These are phyloP conservation scores for Marasmius fiardii DNA, from an alignment of 1,284 basidiomycete genomes.

Conservation along the genomic window DNA sequence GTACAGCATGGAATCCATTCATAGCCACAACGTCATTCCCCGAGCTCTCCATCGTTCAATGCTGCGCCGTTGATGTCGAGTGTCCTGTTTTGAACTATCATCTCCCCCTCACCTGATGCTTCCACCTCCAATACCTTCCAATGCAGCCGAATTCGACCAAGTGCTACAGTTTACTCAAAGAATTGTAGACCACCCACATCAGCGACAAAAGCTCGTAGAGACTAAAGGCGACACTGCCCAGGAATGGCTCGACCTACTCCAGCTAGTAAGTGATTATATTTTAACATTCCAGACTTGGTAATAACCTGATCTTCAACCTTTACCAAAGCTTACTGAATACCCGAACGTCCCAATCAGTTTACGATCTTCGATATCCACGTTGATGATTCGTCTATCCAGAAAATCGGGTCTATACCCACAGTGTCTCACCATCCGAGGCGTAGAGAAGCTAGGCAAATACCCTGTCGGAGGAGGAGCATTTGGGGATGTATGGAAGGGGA, in stretches of 20 bases:
- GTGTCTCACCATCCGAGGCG: background rate
- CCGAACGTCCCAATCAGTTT: background rate
- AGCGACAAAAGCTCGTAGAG: background rate
- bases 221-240: background rate
- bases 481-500: background rate
- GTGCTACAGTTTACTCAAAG: background rate
- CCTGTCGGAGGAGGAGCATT: background rate
- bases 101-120: no score
- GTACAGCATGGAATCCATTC: no score
- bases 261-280: background rate
- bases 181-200: background rate
- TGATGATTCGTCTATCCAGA: background rate
- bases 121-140: background rate
- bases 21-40: no score
- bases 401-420: background rate
- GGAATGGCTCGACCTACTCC: background rate
- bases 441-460: no score
- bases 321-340: background rate
- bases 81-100: no score
- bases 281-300: no score
- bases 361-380: background rate
- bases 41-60: no score
- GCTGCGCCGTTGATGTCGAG: no score
- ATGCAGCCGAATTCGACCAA: background rate
- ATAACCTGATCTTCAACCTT: no score